Base-by-base conservation (phyloP, 1,284 basidiomycete genomes). In the Naganishia albida region DNA sequence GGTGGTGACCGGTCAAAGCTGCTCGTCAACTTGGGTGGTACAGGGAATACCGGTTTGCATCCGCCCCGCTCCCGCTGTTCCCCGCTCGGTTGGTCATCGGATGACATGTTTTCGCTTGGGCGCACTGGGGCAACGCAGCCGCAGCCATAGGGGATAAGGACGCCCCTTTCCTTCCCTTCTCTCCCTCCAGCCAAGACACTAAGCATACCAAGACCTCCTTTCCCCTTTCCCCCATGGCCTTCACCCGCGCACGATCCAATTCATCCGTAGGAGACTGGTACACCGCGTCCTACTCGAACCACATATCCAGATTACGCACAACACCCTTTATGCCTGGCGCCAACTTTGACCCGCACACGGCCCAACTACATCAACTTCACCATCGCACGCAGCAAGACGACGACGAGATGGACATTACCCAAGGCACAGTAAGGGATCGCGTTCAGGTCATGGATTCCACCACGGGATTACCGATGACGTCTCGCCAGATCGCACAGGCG, bases 271-370 rank as follows among this genome's bases (percentile, higher is more conserved):
- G 57, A 60, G 57, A 60, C 34, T 60, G 57, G 57, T 60, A 60
- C 46, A 60, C 57, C 2, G 46, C 57, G 2, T 60, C 57, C 6
- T 60, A 60, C 34, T 60, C 57, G 23, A 60, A 60, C 46, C 49
- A 46, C 46, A 65, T 59, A 13, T 57, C 64, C 7, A 23, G 64
- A 20, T 51, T 65, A 3, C 56, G 64, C 20, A 46, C 64, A 7
- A 46, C 64, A 12, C 56, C 56, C 4, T 62, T 65, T 52, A 60
- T 60, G 56, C 64, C 64, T 49, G 64, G 54, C 12, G 57, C 57
- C 57, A 60, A 60, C 46, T 60, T 60, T 60, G 57, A 60, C 30
- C 57, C 30, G 46, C 23, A 46, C n/a, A 25, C 44, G 25, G 20
- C 57, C 40, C 57, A 50, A 40, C 20, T 60, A 40, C 57, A 60